Evolutionary conservation across 176 grass and related monocot genomes (phyloP), one percentile per base, ranked within the genome.

Genomic region (Pontederia crassipes): DNA sequence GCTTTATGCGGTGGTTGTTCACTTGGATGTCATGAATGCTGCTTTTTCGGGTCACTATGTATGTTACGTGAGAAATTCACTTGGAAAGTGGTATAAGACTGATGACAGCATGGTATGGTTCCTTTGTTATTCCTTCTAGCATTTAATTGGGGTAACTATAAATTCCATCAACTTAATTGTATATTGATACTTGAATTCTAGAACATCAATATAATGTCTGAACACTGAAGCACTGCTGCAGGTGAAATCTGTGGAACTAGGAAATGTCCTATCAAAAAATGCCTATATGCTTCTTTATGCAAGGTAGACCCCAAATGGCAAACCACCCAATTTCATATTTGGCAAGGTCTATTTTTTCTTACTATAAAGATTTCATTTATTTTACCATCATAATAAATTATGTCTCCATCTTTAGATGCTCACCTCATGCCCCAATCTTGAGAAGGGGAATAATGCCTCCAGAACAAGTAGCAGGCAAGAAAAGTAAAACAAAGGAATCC

Each of bases 231-330:
- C 49, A 2, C 12, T 61, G 45, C 4, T 63, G 59, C 71, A 74
- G 71, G 71, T 74, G 28, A 74, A 55, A 56, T 9, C 17, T 10
- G 60, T 74, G 71, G 71, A 64, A 2, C 50, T 74, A 9, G 59
- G 55, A 54, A 45, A 46, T 20, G 71, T 74, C 16, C 55, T 74
- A 52, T 74, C 71, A 28, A 52, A 64, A 55, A 74, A 74, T 55
- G 71, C 71, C 54, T 74, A 74, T 17, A 74, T 74, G 71, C 71
- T 74, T 55, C 14, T 74, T 27, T 74, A 74, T 64, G 59, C 71
- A 10, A 74, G 71, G 71, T 74, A 55, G 11, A 40, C 12, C 17
- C 14, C 55, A 64, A 18, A 13, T 27, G 14, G 14, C 16, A 8
- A 55, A 40, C 32, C 32, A 40, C 6, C 6, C 32, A 40, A 24